phyloP scores from a whole-genome alignment of 2,329 filamentous ascomycete species.

The Shiraia bambusicola region DNA sequence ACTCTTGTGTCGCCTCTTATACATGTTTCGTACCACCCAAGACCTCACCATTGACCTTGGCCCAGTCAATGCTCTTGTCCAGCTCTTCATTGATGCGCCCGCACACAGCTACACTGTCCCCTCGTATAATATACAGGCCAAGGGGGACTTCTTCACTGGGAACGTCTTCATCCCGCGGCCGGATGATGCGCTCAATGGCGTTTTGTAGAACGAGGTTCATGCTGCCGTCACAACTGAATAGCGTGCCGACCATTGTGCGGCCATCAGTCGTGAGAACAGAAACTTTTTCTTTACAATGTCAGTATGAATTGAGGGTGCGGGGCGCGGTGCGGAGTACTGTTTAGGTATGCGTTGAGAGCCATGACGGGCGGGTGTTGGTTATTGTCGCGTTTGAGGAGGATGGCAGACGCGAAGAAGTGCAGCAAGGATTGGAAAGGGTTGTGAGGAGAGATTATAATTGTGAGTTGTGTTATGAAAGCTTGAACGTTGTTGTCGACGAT shows the following conservation, averaged over 20 bases:
- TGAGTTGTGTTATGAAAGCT: neutral
- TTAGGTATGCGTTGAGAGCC: conserved; percentile 48
- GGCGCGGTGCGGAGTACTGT: conserved; percentile 36
- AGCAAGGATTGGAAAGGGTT: neutral
- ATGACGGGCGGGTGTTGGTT: conserved; percentile 24
- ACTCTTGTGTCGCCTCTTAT: conserved; percentile 13
- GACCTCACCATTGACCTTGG: conserved; percentile 78
- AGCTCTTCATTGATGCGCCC: conserved; percentile 87
- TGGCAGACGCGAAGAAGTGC: neutral
- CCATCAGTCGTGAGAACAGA: conserved; percentile 90
- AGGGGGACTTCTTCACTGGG: conserved; percentile 77
- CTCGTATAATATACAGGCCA: conserved; percentile 87
- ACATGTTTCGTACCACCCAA: conserved; percentile 82
- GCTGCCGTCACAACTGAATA: conserved; percentile 83
- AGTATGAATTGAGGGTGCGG: conserved; percentile 1
- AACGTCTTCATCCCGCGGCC: conserved; percentile 78
- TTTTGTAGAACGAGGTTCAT: conserved; percentile 88
- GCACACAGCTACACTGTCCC: conserved; percentile 90
- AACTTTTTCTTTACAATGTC: conserved; percentile 70
- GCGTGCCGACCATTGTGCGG: conserved; percentile 71
- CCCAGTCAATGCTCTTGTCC: conserved; percentile 90
- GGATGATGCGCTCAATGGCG: conserved; percentile 87
- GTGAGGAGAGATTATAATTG: neutral
- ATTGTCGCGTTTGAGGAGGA: neutral
- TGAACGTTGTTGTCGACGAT: neutral